These are phyloP conservation scores for Tylopilus rubrobrunneus DNA, from an alignment of 768 basidiomycete genomes.

Conservation along the genomic window DNA sequence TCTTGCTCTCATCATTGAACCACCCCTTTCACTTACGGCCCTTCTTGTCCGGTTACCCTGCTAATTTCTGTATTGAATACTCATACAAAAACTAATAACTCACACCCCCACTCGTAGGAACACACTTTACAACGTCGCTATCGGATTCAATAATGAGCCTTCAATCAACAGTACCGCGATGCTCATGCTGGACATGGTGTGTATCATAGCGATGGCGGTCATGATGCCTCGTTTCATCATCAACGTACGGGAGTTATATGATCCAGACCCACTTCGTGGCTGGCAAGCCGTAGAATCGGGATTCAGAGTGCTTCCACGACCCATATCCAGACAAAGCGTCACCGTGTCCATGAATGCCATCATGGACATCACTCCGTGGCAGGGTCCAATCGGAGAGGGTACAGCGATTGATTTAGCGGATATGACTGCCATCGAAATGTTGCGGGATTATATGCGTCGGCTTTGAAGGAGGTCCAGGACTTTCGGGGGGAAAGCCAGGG, in stretches of 20 bases:
- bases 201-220: neutral
- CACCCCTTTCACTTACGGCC: too few species aligned
- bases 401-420: neutral
- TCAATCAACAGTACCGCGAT: neutral
- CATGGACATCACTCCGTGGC: neutral
- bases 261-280: neutral
- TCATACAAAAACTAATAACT: neutral
- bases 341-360: neutral
- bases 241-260: neutral
- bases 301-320: neutral
- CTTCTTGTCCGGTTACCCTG: too few species aligned
- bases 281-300: neutral
- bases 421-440: neutral
- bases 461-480: too few species aligned
- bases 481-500: too few species aligned
- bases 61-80: too few species aligned
- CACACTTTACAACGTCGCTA: neutral
- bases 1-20: neutral
- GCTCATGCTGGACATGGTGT: neutral
- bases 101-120: neutral
- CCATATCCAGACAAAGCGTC: neutral
- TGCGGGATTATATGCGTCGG: neutral
- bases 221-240: conserved; percentile 1
- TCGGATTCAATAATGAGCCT: neutral
- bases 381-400: neutral